Evolutionary conservation across 257 asterid species (phyloP), one percentile per base, ranked within the genome.

Genomic region (Solanum ahanhuiri): DNA sequence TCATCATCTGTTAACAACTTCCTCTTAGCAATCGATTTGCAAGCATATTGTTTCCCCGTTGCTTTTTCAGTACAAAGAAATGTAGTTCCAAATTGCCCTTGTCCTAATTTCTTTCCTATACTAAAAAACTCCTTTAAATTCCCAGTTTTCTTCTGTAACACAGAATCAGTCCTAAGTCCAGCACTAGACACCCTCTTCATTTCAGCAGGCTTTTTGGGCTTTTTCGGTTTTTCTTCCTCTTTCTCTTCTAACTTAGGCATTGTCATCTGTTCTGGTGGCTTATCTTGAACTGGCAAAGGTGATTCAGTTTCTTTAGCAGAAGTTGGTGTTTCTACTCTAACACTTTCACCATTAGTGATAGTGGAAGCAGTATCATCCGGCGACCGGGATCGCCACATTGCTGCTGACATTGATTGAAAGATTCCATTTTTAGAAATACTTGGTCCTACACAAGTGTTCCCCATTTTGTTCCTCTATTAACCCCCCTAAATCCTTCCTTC

Each of bases 21-120:
- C 91, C 99, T 93, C 94, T 95, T 96, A 20, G 98, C 98, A 83
- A 96, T 96, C 7, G 99, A 96, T 84, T 96, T 96, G 95, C 99
- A 96, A 12, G 99, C 99, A 31, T 88, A 95, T 69, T 91, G 92
- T 66, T 83, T 89, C 33, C 95, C 97, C 0, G 95, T 91, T 12
- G 90, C 92, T 89, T 95, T 95, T 37, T 96, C 99, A 86, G 93
- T 90, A 5, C 99, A 95, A 70, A 92, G 88, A 88, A 96, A 96
- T 5, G 99, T 95, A 0, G 94, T 95, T 41, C 99, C 99, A 71
- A 96, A 96, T 87, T 96, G 99, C 87, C 98, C 99, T 83, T 96
- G 99, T 60, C 99, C 99, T 89, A 96, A 88, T 90, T 91, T 96
- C 95, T 96, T 96, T 12, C 97, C 99, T 58, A 93, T 30, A 64